These are phyloP conservation scores for Cicer bijugum DNA, from an alignment of 306 rosid genomes.

Conservation along the genomic window DNA sequence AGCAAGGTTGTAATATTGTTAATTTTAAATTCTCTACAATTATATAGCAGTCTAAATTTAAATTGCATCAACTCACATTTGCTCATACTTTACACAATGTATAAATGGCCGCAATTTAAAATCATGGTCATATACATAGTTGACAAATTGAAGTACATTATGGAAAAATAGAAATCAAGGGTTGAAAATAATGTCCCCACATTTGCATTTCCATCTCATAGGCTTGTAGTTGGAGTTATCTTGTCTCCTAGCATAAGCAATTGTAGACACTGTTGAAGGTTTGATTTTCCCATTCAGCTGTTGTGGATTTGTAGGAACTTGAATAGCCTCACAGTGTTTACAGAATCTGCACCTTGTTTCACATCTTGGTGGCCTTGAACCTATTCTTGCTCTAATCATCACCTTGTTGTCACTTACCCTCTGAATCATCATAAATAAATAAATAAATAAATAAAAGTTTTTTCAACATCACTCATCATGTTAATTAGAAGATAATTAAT, in stretches of 20 bases:
- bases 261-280: constrained; percentile 49
- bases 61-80: rapidly evolving
- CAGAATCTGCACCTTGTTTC: constrained; percentile 81
- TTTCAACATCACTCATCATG: too few species aligned
- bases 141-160: constrained; percentile 32
- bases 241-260: constrained; percentile 57
- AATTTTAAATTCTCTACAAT: too few species aligned
- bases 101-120: too few species aligned
- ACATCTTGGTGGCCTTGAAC: constrained; percentile 93
- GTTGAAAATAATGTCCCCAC: constrained; percentile 80
- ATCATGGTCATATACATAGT: constrained; percentile 27
- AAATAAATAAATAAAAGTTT: too few species aligned
- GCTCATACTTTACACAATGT: too few species aligned
- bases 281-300: constrained; percentile 46
- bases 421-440: constrained; percentile 41
- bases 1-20: too few species aligned
- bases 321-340: constrained; percentile 68
- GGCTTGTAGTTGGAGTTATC: constrained; percentile 86
- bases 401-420: constrained; percentile 53
- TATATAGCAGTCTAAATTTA: too few species aligned
- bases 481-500: too few species aligned
- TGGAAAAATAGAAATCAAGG: constrained; percentile 52
- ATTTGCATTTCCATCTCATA: constrained; percentile 97
- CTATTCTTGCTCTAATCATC: constrained; percentile 65
- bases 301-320: constrained; percentile 63